Base-by-base conservation (phyloP, 768 basidiomycete genomes). In the Amanita thiersii region DNA sequence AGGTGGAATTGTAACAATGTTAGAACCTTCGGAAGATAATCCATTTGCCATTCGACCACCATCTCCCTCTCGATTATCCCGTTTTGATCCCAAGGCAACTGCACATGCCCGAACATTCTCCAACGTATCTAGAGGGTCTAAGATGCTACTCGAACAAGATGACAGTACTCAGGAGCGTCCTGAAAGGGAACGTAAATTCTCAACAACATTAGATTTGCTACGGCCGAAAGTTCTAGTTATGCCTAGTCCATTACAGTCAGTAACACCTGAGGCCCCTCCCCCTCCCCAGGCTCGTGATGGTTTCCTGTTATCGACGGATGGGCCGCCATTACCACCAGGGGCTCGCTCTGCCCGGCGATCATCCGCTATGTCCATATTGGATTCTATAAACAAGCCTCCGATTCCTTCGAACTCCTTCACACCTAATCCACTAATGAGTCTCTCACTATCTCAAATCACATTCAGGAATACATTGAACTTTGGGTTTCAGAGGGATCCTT, bases 181-280 rank as follows among this genome's bases (percentile, higher is more conserved):
- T 50, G 49, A 51, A 40, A 67, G 64, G 37, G 73, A 79, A 31
- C 74, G 79, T 26, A 77, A 70, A 14, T 80, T 77, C 52, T 88
- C 86, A 6, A 79, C 80, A 7, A 83, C 84, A 9, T 50, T 82
- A 43, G 86, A 91, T 23, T 66, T 94, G 32, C 69, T 94, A 50
- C 73, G 91, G 15, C 92, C 92, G 1, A 91, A 91, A 58, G 72
- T 91, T n/a, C 79, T 96, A 33, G 79, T 96, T 47, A 94, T 96
- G 92, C 92, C 92, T 7, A 85, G 83, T 47, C 87, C 89, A 1
- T 64, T 94, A 26, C 86, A 92, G 51, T 62, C 68, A 38, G 52
- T 60, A 12, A 53, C 64, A 12, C 51, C 59, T 26, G 47, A 58
- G 19, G 48, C 61, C 15, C 48, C 66, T 12, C 56, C 64, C n/a